Base-by-base conservation (phyloP, 805 yeast genomes). In the Huiozyma sinensis region DNA sequence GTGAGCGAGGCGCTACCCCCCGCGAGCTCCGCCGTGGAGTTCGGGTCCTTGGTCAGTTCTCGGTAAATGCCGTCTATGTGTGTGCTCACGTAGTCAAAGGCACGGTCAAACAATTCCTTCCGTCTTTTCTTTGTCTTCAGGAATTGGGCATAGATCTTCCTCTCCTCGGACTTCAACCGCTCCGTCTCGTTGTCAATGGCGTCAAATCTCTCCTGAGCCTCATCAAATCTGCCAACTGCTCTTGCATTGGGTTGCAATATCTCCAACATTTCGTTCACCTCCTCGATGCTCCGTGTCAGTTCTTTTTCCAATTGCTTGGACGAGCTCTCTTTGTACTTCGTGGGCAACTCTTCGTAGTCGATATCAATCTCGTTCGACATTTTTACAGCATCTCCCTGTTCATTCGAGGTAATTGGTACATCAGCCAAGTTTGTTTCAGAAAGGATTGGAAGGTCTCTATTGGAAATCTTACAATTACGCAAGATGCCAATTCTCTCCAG, bases 1-100 rank as follows among this genome's bases (percentile, higher is more conserved):
- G 90, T 81, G 45, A 92, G 68, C 49, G 85, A 82, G 0, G 97
- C 97, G n/a, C 92, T 80, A 1, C 97, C 97, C 37, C 97, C 97
- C 29, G 83, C 69, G 1, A 95, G 81, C 31, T 85, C 76, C 0
- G 80, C 74, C 4, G 72, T 64, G 0, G 83, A 75, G 37, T 53
- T 50, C 11, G 61, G 64, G 38, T 63, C 57, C 50, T 76, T 80
- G 0, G 97, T 92, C 41, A 92, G 69, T 54, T 89, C 97, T 56
- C 88, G 82, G 63, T 90, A 92, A 7, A 87, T 79, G 0, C 68
- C 64, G 58, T 85, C 94, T 50, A 92, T 82, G 44, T 75, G 72
- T 2, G 68, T 70, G 4, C 90, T 76, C 31, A 90, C 81, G 54
- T 83, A 87, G n/a, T 75, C 72, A 54, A 82, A 88, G 0, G 95